Base-by-base conservation (phyloP, 2,329 filamentous ascomycete species). In the Stachybotrys chlorohalonatus region DNA sequence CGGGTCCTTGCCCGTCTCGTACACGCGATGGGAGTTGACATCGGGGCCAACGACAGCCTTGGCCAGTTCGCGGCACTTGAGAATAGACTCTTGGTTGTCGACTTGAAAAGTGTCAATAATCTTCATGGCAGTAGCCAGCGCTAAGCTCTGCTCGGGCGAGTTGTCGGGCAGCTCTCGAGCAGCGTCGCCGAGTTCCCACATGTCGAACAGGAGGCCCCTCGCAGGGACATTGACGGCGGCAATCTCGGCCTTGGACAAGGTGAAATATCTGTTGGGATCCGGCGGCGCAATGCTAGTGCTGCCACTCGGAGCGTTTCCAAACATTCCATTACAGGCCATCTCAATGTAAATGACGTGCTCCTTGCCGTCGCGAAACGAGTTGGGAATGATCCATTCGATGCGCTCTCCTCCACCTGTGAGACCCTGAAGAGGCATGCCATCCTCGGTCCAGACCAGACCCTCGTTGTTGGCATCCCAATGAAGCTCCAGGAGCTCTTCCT, bases 261-360 rank as follows among this genome's bases (percentile, higher is more conserved):
- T 80, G 69, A 87, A 99, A 67, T 87, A 89, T 63, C 81, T 87
- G 75, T 96, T 84, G n/a, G 89, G 88, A 56, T 87, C 79, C 0
- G 94, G 94, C 13, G 94, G 91, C 68, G 95, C 89, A 62, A 96
- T 97, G 36, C 80, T 84, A 49, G 60, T 62, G 68, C 95, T 90
- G 31, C 90, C 90, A 17, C 87, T 87, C 0, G 87, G 80, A 0
- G 91, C 87, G 68, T 96, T 96, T 62, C 94, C 94, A 73, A 97
- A 97, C 92, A 97, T 97, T 70, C 87, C 86, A 70, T 99, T 99
- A 74, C 94, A 97, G 17, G 94, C 94, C 89, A 97, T 96, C 74
- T 99, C 94, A 60, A 99, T 86, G 70, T 96, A 99, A 64, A 99
- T 89, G 16, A 80, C 84, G 69, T 97, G 92, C 64, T 91, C 83